Evolutionary conservation across 23 red algal species (phyloP), one percentile per base, ranked within the genome.

Genomic region (Cyanidiococcus yangmingshanensis): DNA sequence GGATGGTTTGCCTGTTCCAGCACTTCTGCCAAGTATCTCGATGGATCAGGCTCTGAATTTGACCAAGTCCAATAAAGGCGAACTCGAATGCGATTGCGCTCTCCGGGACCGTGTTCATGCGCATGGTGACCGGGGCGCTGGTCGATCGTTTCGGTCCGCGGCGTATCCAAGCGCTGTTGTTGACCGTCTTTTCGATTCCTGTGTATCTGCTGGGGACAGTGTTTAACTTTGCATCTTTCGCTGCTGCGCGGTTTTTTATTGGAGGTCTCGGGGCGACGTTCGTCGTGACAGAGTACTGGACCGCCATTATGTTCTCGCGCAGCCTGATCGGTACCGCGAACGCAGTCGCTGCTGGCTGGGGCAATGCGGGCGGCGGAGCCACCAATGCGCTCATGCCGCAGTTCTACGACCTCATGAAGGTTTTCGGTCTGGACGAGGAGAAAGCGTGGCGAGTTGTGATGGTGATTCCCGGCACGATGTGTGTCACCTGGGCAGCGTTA

Each of bases 211-310:
- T 90, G 0, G 87, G 85, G 31, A 84, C 87, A 0, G 58, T 80
- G 0, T 38, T 39, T 29, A 87, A 76, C 57, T 96, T 85, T 67
- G 86, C 80, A 31, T 83, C 84, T 51, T 90, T 89, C 59, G 83
- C 75, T 0, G 76, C 82, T 0, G 77, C 79, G 3, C 92, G 92
- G 40, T 96, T 96, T 79, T 96, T 96, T 68, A 96, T 96, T 80
- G 92, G 92, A 2, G 84, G 89, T 39, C 77, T 96, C 25, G 92
- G 92, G 32, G 92, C 84, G 32, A 63, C 92, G 37, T 96, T 96
- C 76, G 92, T 96, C 2, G 86, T 96, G 37, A 96, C 92, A 30
- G 85, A 96, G 68, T 90, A 84, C 41, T 96, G 92, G 89, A 90
- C 86, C 18, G 79, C 84, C 0, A 74, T 90, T 40, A 90, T 90